A percentile compares a stretch with the other conserved stretches of the same genome.
Evolutionary conservation across 306 rosid species (phyloP).

Genomic region (Purshia tridentata): DNA sequence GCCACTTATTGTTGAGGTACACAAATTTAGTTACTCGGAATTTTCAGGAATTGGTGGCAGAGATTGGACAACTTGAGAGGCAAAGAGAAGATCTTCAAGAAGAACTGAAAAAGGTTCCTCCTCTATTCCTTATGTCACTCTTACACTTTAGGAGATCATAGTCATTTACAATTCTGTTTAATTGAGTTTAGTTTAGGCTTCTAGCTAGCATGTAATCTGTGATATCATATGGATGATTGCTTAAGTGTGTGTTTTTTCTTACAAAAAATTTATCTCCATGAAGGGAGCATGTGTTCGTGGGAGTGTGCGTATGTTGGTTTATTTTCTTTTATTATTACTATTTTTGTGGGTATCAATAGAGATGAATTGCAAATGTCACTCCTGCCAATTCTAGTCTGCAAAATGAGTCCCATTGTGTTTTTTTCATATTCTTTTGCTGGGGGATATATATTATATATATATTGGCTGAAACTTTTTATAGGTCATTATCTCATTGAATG

Average conservation of each 20-base stretch:
- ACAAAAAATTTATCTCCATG: not conserved
- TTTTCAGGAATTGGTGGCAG: constrained; percentile 68
- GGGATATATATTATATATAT: constrained; percentile 6
- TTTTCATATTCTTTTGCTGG: constrained; percentile 20
- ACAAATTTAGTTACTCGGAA: constrained; percentile 20
- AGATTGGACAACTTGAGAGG: constrained; percentile 69
- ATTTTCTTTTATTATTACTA: no score
- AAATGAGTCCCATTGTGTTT: constrained; percentile 20
- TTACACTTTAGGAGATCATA: not conserved
- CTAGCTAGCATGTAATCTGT: not conserved
- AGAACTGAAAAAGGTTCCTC: constrained; percentile 62
- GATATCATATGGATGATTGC: not conserved
- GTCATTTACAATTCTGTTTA: not conserved
- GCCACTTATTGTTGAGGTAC: constrained; percentile 14
- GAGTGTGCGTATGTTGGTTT: not conserved
- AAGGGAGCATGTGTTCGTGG: not conserved
- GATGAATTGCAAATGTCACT: constrained; percentile 4
- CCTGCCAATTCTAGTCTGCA: constrained; percentile 2
- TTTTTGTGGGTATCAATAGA: not conserved
- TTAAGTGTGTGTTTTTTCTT: not conserved
- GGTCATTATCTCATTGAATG: constrained; percentile 58
- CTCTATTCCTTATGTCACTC: constrained; percentile 1
- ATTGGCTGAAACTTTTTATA: constrained; percentile 28
- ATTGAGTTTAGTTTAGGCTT: not conserved
- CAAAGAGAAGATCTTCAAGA: constrained; percentile 74